Conservation (phyloP, 208 protist genomes). For the Chromosphaera perkinsii region DNA sequence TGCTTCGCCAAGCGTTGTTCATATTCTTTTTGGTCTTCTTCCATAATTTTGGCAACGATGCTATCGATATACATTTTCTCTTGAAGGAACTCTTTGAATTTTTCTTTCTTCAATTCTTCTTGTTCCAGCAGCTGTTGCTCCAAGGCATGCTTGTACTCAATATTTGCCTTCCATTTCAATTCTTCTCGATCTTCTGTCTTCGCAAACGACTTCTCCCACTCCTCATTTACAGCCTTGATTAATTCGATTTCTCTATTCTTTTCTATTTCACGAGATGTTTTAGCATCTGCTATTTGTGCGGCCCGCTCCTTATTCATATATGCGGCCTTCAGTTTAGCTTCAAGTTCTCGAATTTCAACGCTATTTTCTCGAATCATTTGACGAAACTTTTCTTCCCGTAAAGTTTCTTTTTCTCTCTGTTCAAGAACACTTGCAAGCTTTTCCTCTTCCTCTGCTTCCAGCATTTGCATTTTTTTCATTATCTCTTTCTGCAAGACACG, state of each 20-base stretch:
- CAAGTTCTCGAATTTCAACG: background rate
- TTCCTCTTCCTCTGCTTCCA: background rate
- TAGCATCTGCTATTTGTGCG: background rate
- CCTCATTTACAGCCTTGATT: background rate
- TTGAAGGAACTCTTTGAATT: conserved; percentile 8
- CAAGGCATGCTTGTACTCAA: background rate
- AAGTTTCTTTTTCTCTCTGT: background rate
- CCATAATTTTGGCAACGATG: conserved; percentile 16
- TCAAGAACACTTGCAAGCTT: background rate
- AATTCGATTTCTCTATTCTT: background rate
- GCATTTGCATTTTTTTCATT: too few species aligned
- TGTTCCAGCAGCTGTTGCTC: background rate
- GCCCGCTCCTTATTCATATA: background rate
- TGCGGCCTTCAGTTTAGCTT: background rate
- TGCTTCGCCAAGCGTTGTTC: background rate
- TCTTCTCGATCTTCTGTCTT: too few species aligned
- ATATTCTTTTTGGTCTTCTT: background rate
- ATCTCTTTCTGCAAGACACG: too few species aligned
- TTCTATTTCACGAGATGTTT: background rate
- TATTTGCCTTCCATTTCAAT: background rate
- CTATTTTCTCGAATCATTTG: background rate
- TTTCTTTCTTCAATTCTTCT: background rate
- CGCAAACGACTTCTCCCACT: too few species aligned
- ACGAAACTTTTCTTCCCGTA: background rate
- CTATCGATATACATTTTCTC: conserved; percentile 27